A percentile compares a stretch with the other conserved stretches of the same genome.
Conservation (phyloP, 2,329 filamentous ascomycete species). For the Claviceps paspali region DNA sequence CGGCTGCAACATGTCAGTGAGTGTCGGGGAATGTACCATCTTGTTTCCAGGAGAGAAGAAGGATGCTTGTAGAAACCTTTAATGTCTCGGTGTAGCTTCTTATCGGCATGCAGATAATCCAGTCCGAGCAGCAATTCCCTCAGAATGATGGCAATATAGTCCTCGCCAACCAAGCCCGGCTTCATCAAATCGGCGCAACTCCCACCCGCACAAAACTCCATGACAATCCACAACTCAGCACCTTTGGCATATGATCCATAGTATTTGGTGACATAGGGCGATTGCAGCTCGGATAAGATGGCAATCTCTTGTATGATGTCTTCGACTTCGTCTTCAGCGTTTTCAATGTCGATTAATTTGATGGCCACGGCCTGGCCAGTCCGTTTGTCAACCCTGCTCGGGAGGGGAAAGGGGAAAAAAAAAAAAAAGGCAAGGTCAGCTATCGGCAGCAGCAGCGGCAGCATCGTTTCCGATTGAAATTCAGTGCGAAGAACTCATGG, state of each 20-base stretch:
- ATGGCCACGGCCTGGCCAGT: conserved; percentile 91
- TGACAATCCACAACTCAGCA: conserved; percentile 96
- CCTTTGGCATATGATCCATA: conserved; percentile 94
- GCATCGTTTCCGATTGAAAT: not conserved
- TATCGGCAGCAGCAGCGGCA: not conserved
- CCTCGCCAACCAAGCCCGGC: conserved; percentile 77
- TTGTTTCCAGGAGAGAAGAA: too few relatives aligned
- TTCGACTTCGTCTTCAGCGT: conserved; percentile 96
- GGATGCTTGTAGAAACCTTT: conserved; percentile 46
- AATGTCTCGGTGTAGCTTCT: conserved; percentile 92
- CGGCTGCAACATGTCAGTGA: conserved; percentile 38
- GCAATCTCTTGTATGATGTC: conserved; percentile 99
- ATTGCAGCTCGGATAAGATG: conserved; percentile 89
- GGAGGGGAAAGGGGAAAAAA: not conserved
- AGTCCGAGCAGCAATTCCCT: conserved; percentile 78
- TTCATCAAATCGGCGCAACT: conserved; percentile 95
- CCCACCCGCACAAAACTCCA: conserved; percentile 96
- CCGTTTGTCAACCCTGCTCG: conserved; percentile 69
- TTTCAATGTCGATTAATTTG: conserved; percentile 97
- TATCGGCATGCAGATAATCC: conserved; percentile 86
- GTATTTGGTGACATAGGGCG: conserved; percentile 93
- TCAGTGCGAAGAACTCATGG: not conserved
- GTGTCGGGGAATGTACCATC: not conserved
- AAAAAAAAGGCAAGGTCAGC: not conserved
- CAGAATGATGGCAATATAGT: conserved; percentile 93